Conservation (phyloP, 805 yeast genomes). For the Suhomyces faveliae region DNA sequence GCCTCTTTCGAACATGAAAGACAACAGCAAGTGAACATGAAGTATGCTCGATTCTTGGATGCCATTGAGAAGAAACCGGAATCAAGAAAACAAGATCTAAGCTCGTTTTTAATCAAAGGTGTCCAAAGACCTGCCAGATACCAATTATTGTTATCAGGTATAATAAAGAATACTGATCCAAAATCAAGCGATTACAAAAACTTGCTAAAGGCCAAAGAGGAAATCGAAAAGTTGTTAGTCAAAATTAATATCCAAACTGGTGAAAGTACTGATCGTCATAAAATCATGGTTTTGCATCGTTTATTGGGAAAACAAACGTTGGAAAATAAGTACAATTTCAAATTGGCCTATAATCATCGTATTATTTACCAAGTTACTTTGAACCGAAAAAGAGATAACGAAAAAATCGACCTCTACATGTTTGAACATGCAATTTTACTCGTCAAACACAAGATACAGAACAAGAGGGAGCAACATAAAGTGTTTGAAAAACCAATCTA, state of each 20-base stretch:
- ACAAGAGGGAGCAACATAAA: slow-evolving; percentile 86
- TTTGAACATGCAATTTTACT: slow-evolving; percentile 86
- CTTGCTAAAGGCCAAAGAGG: slow-evolving; percentile 69
- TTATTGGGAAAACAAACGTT: slow-evolving; percentile 67
- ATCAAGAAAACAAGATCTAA: slow-evolving; percentile 84
- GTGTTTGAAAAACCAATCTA: slow-evolving; percentile 90
- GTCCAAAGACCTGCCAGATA: slow-evolving; percentile 95
- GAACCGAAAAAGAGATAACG: slow-evolving; percentile 67
- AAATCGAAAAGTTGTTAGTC: slow-evolving; percentile 70
- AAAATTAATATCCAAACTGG: slow-evolving; percentile 88
- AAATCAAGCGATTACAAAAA: slow-evolving; percentile 70
- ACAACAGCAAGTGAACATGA: slow-evolving; percentile 84
- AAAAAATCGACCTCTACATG: slow-evolving; percentile 79
- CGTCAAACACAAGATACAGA: slow-evolving; percentile 80
- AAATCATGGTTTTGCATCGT: slow-evolving; percentile 68
- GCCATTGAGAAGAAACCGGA: slow-evolving; percentile 85
- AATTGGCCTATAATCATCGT: slow-evolving; percentile 77
- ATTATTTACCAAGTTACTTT: slow-evolving; percentile 77
- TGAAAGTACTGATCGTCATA: slow-evolving; percentile 88
- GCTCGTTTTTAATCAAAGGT: slow-evolving; percentile 91
- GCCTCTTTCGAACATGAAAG: slow-evolving; percentile 95
- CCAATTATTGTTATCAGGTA: slow-evolving; percentile 78
- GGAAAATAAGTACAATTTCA: slow-evolving; percentile 82
- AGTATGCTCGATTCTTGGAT: slow-evolving; percentile 90
- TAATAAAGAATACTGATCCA: slow-evolving; percentile 77